A percentile compares a stretch with the other conserved stretches of the same genome.
Evolutionary conservation across 1,139 yeast genomes (phyloP).

Genomic region (Zhuliangozyma parablackwelliae): DNA sequence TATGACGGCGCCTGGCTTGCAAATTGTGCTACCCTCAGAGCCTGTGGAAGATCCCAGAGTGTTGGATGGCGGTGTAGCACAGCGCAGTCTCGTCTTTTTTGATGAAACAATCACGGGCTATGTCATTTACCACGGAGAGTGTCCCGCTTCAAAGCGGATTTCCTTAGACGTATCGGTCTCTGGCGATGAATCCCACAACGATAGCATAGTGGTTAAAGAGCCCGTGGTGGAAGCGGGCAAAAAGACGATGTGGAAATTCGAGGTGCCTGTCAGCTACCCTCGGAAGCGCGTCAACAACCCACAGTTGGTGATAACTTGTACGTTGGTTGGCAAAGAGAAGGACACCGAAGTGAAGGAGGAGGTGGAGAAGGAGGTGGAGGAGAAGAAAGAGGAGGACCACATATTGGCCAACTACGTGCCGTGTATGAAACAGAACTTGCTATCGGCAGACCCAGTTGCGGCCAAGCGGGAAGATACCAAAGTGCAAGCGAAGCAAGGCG

Average conservation of each 20-base stretch:
- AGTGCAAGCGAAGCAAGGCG: not conserved
- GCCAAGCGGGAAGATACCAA: not conserved
- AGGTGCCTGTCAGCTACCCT: slow-evolving; percentile 35
- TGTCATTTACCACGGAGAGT: slow-evolving; percentile 16
- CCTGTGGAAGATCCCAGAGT: slow-evolving; percentile 1
- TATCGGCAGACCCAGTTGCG: slow-evolving; percentile 14
- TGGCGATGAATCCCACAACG: slow-evolving; percentile 12
- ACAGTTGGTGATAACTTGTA: slow-evolving; percentile 21
- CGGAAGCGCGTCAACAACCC: slow-evolving; percentile 30
- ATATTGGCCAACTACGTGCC: slow-evolving; percentile 19
- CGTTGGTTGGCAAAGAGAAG: slow-evolving; percentile 13
- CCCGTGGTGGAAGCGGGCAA: slow-evolving; percentile 3
- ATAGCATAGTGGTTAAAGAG: slow-evolving; percentile 12
- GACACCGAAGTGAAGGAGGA: not conserved
- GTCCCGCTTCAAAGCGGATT: slow-evolving; percentile 4
- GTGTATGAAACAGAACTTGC: slow-evolving; percentile 16
- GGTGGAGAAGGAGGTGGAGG: not conserved
- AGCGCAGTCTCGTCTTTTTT: slow-evolving; percentile 22
- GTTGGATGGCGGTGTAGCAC: not conserved
- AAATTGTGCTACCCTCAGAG: slow-evolving; percentile 8
- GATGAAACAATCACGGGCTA: slow-evolving; percentile 39
- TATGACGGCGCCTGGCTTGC: slow-evolving; percentile 1
- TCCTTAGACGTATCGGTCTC: slow-evolving; percentile 23
- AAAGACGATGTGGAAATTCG: slow-evolving; percentile 28
- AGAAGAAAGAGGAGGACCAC: not conserved